A percentile compares a stretch with the other conserved stretches of the same genome.
Conservation (phyloP, 2,329 filamentous ascomycete genomes). For the Paracoccidioides brasiliensis region DNA sequence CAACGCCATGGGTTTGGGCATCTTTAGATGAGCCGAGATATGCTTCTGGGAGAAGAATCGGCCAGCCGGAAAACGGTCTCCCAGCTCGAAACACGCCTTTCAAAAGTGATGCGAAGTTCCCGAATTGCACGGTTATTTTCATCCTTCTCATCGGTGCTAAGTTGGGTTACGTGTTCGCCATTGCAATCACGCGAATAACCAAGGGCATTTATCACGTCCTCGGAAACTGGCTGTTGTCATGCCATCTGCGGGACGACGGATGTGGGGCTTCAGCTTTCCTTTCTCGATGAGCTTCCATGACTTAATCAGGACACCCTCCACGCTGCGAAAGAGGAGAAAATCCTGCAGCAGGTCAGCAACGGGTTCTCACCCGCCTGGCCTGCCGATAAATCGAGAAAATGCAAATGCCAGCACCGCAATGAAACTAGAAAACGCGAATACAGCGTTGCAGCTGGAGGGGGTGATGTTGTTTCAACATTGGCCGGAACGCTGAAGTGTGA, state of each 20-base stretch:
- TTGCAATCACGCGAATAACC: constrained; percentile 13
- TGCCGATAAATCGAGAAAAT: constrained; percentile 13
- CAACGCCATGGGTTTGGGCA: constrained; percentile 47
- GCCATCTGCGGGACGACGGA: constrained; percentile 8
- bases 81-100: constrained; percentile 12
- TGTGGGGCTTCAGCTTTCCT: constrained; percentile 14
- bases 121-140: constrained; percentile 15
- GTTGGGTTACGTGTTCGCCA: constrained; percentile 10
- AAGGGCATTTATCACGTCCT: constrained; percentile 12
- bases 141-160: constrained; percentile 12
- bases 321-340: constrained; percentile 18
- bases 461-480: constrained; percentile 16
- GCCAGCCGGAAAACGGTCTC: constrained; percentile 40
- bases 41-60: constrained; percentile 51
- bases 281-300: constrained; percentile 14
- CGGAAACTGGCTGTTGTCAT: constrained; percentile 9
- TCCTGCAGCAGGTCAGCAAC: constrained; percentile 17
- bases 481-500: constrained; percentile 17
- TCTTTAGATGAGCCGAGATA: constrained; percentile 51
- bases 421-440: constrained; percentile 21
- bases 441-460: constrained; percentile 19
- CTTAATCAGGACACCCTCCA: constrained; percentile 16
- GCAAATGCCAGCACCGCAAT: constrained; percentile 22
- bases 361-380: constrained; percentile 9
- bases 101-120: constrained; percentile 13